phyloP scores from a whole-genome alignment of 345 rosid genomes.

The Nephelium lappaceum region DNA sequence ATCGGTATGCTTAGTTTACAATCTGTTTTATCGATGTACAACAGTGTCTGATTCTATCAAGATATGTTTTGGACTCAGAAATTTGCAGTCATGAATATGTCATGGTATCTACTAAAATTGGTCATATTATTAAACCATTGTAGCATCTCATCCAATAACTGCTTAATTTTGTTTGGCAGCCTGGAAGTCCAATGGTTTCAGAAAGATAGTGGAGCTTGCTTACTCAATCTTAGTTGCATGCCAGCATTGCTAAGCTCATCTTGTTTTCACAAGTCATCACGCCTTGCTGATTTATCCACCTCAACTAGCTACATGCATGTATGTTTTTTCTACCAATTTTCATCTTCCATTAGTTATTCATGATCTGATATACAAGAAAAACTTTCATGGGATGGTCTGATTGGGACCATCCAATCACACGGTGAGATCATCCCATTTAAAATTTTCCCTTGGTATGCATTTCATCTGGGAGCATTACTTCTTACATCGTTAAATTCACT shows the following conservation, averaged over 20 bases:
- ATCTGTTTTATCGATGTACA: neutral
- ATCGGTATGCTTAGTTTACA: conserved; percentile 42
- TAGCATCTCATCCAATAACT: conserved; percentile 8
- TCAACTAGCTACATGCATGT: conserved; percentile 49
- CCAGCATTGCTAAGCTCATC: conserved; percentile 86
- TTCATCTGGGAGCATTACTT: too few species aligned
- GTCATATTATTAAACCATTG: neutral
- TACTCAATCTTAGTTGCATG: conserved; percentile 77
- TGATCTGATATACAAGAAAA: neutral
- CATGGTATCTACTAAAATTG: neutral
- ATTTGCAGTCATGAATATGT: neutral
- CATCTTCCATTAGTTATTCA: neutral
- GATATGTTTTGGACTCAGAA: neutral
- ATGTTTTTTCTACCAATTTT: conserved; percentile 22
- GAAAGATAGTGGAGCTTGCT: conserved; percentile 55
- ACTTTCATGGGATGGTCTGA: neutral
- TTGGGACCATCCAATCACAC: neutral
- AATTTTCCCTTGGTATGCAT: too few species aligned
- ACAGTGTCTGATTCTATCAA: conserved; percentile 1
- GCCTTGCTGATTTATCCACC: conserved; percentile 57
- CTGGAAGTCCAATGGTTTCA: conserved; percentile 75
- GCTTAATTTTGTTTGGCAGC: conserved; percentile 47
- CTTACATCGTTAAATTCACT: too few species aligned
- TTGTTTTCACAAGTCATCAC: conserved; percentile 64
- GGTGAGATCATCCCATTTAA: too few species aligned